Evolutionary conservation across 176 grass and related monocot species (phyloP).

Genomic region (Raddia guianensis): DNA sequence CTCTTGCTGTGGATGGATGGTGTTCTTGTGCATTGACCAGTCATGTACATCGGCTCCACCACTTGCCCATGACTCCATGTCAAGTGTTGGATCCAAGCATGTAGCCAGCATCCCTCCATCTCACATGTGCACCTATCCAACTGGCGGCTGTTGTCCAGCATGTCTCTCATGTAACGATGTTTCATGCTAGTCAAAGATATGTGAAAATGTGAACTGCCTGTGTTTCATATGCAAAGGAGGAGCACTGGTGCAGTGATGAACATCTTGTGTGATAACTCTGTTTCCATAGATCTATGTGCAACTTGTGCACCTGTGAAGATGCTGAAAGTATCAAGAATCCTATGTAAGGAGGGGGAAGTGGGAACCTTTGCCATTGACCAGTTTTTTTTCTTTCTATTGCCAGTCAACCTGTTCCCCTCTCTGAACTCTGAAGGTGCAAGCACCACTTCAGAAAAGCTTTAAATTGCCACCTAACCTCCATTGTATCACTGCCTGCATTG

Average conservation of each 20-base stretch:
- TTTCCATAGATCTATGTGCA: slow-evolving; percentile 13
- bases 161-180: not conserved
- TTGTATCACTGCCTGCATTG: not conserved
- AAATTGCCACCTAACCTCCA: slow-evolving; percentile 35
- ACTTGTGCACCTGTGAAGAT: slow-evolving; percentile 1
- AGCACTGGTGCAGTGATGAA: not conserved
- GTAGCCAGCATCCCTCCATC: slow-evolving; percentile 20
- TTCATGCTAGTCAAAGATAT: not conserved
- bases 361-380: too few species aligned
- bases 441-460: slow-evolving; percentile 29
- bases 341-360: not conserved
- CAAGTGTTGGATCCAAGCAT: slow-evolving; percentile 33
- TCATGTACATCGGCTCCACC: slow-evolving; percentile 40
- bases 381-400: too few species aligned
- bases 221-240: not conserved
- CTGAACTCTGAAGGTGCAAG: not conserved
- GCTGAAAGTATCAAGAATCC: slow-evolving; percentile 26
- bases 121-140: slow-evolving; percentile 24
- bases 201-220: slow-evolving; percentile 9
- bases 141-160: not conserved
- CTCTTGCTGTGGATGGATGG: not conserved
- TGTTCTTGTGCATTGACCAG: slow-evolving; percentile 34
- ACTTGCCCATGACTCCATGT: slow-evolving; percentile 33
- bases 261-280: not conserved
- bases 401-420: not conserved